A percentile compares a stretch with the other conserved stretches of the same genome.
Evolutionary conservation across 2,329 filamentous ascomycete species (phyloP).

Genomic region (Verticillium tricorpus): DNA sequence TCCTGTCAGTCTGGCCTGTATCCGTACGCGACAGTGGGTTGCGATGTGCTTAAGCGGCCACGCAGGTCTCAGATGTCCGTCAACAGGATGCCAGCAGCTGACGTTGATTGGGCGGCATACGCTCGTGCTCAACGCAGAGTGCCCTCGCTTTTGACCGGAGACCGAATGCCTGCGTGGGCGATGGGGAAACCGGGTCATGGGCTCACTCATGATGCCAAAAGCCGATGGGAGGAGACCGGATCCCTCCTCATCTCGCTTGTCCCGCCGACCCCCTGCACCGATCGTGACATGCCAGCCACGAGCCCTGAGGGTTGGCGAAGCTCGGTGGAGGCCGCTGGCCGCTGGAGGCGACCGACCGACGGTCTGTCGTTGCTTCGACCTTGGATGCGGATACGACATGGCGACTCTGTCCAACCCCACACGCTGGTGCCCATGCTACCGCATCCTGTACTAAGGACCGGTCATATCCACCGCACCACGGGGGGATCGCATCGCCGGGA

Average conservation of each 20-base stretch:
- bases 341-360: neutral
- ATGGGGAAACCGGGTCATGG: neutral
- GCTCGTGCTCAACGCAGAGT: neutral
- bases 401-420: neutral
- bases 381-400: neutral
- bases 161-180: neutral
- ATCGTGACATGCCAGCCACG: conserved; percentile 1
- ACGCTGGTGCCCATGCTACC: neutral
- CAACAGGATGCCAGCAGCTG: neutral
- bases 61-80: neutral
- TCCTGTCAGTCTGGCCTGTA: neutral
- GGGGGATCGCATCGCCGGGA: too few relatives aligned
- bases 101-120: conserved; percentile 7
- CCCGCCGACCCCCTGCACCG: neutral
- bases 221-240: neutral
- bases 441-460: neutral
- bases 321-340: neutral
- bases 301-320: neutral
- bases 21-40: neutral
- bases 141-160: too few relatives aligned
- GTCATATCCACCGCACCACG: too few relatives aligned
- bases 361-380: neutral
- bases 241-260: neutral
- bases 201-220: neutral
- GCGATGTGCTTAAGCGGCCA: neutral